A percentile compares a stretch with the other conserved stretches of the same genome.
phyloP scores from a whole-genome alignment of 257 asterid species.

The Solanum corneliomulleri region DNA sequence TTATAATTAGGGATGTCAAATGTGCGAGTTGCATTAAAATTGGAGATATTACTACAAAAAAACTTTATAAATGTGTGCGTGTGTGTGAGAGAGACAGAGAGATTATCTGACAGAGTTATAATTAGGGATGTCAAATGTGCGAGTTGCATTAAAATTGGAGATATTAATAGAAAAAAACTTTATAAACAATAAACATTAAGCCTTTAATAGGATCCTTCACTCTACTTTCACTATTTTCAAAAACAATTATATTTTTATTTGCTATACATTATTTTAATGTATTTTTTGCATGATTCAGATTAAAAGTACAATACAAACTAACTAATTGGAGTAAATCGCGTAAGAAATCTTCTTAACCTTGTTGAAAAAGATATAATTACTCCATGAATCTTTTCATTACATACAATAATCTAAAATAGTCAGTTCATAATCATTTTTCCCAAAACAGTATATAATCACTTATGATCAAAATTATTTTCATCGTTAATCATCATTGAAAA shows the following conservation, averaged over 20 bases:
- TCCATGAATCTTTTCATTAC: neutral
- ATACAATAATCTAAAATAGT: neutral
- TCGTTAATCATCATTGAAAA: neutral
- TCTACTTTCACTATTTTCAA: neutral
- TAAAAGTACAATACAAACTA: neutral
- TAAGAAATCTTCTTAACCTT: neutral
- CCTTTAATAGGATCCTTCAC: neutral
- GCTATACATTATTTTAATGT: neutral
- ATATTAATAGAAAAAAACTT: neutral
- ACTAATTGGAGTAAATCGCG: neutral
- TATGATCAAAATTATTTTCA: neutral
- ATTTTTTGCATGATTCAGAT: neutral
- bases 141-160: neutral
- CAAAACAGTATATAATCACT: neutral
- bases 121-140: too few species aligned
- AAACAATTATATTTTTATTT: too few species aligned
- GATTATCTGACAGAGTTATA: neutral
- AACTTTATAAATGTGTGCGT: too few species aligned
- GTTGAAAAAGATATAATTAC: neutral
- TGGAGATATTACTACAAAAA: neutral
- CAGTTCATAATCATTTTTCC: neutral
- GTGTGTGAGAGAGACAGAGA: too few species aligned
- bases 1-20: neutral
- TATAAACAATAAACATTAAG: too few species aligned
- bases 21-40: too few species aligned